Evolutionary conservation across 75 land plant species (phyloP), one percentile per base, ranked within the genome.

Genomic region (Chamaecyparis obtusa): DNA sequence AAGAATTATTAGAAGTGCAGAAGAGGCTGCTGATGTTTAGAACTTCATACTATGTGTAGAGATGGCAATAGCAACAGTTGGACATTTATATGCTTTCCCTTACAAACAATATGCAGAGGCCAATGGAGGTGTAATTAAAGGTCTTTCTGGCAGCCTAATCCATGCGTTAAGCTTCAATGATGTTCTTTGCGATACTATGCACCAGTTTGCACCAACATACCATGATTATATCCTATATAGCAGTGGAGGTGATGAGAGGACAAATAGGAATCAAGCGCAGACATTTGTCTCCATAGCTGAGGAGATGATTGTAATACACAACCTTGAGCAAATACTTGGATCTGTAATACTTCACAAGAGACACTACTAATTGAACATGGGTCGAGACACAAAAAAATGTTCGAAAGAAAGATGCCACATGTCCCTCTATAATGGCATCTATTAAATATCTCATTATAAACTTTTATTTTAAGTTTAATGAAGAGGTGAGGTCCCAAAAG

Each of bases 121-220:
- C 2, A 92, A 92, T 56, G 51, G 32, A 74, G 90, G 84, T 32
- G 80, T 57, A 49, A 71, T 85, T 16, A 86, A 90, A 39, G 90
- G 87, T 49, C 84, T 92, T 5, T 13, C 30, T 5, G 79, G 85
- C n/a, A 92, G 75, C 51, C 46, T 92, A 54, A 85, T 90, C 33
- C 93, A 92, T 88, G 93, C 92, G 5, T 87, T 92, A 41, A 92
- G 89, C 75, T 81, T 92, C 86, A 86, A 89, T 51, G 93, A 92
- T 78, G 86, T 92, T 33, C 86, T 91, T 37, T 84, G 86, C 55
- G 93, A 92, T 85, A 91, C 93, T 37, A 84, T 90, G 56, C 93
- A 92, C 80, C 91, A 91, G 92, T 91, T 91, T 87, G 92, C 92
- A 48, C 92, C 92, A 17, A 91, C 92, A 0, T 91, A 91, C 75